Base-by-base conservation (phyloP, 148 eudicot species). In the Nepenthes gracilis region DNA sequence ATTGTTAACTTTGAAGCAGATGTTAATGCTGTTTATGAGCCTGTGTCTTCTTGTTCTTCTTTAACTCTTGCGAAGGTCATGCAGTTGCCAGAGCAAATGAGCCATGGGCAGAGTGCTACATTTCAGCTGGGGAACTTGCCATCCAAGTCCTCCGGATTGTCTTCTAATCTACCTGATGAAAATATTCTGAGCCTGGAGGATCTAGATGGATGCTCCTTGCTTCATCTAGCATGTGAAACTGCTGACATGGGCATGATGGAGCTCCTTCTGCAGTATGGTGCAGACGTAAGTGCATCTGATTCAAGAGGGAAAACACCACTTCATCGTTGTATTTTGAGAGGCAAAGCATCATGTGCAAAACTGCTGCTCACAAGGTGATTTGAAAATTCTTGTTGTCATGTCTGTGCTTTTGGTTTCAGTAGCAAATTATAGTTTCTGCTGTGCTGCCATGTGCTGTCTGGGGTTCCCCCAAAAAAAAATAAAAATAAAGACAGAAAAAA, bases 241-340 rank as follows among this genome's bases (percentile, higher is more conserved):
- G 87, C 91, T 59, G 98, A 93, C 71, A 81, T 88, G 62, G 96
- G 98, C 67, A 93, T 88, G 98, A 67, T 93, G 57, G 98, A 93
- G 81, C 82, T 93, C 38, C 95, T 93, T 60, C 70, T 93, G 66
- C 98, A 93, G 59, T 93, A 93, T 74, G 98, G 98, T 54, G 98
- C 95, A 47, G 81, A 84, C 69, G 68, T 93, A 70, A 89, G 86
- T 74, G 84, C 81, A 55, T 67, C 70, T 35, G 95, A 86, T 75
- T 76, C 85, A 34, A 82, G 70, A 64, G 85, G 95, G 62, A 85
- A 76, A 57, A 86, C 85, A 15, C 87, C 98, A 34, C 87, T 93
- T 59, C 96, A 93, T 77, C 85, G 78, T 58, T 93, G 96, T 73
- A 82, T 93, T 60, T 59, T 79, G 35, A 82, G 79, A 66, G 81